A percentile compares a stretch with the other conserved stretches of the same genome.
Evolutionary conservation across 768 basidiomycete species (phyloP).

Genomic region (Russula vinacea): DNA sequence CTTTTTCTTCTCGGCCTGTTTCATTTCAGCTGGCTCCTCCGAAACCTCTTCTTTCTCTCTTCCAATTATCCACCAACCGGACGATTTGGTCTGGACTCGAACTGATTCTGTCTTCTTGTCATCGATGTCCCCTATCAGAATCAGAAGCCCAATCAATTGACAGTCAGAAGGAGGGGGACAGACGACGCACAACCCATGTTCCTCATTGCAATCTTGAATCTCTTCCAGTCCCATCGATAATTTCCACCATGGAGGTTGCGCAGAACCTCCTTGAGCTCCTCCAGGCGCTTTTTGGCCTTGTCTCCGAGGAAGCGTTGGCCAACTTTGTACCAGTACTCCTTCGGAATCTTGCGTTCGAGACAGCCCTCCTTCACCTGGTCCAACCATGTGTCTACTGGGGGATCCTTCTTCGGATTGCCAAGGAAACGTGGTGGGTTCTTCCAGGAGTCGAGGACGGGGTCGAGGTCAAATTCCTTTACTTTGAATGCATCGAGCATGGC

Average conservation of each 20-base stretch:
- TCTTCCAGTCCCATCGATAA: conserved; percentile 83
- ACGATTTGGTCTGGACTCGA: conserved; percentile 52
- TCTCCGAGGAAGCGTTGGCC: conserved; percentile 73
- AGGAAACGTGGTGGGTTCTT: conserved; percentile 60
- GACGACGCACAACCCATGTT: conserved; percentile 74
- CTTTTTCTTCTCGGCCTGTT: conserved; percentile 18
- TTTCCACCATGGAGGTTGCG: conserved; percentile 70
- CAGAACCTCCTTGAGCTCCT: conserved; percentile 71
- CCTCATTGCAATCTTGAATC: conserved; percentile 70
- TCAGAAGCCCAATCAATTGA: conserved; percentile 1
- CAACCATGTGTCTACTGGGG: conserved; percentile 69
- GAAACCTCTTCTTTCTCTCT: conserved; percentile 31
- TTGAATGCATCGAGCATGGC: conserved; percentile 70
- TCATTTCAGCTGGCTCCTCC: conserved; percentile 11
- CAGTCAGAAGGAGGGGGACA: neutral
- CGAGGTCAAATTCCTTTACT: conserved; percentile 72
- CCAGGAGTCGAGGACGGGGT: conserved; percentile 65
- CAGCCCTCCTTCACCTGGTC: conserved; percentile 71
- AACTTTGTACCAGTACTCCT: conserved; percentile 81
- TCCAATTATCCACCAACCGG: conserved; percentile 51
- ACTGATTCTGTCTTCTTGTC: conserved; percentile 55
- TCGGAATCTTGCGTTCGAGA: conserved; percentile 62
- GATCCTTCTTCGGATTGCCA: conserved; percentile 68
- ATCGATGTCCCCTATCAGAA: conserved; percentile 63
- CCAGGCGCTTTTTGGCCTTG: conserved; percentile 63